Percentiles rank a stretch among this genome's conserved stretches.
These are phyloP conservation scores for Syzygium oleosum DNA, from an alignment of 345 rosid species.

Conservation along the genomic window DNA sequence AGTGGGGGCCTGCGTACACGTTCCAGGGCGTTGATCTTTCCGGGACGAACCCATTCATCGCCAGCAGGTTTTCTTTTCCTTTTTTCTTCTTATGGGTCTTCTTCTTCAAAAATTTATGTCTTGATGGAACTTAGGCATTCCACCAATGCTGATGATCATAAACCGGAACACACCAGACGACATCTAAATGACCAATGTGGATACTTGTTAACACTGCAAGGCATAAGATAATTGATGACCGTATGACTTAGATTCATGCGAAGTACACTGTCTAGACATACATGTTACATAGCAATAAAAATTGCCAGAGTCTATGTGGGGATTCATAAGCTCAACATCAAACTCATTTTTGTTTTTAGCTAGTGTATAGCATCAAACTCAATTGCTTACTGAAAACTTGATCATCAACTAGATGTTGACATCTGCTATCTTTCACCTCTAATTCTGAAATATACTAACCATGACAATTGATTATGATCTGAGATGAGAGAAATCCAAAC, in stretches of 20 bases:
- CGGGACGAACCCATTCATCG: constrained; percentile 34
- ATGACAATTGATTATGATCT: background rate
- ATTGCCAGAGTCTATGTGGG: background rate
- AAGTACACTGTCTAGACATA: background rate
- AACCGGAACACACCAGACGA: background rate
- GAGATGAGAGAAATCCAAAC: background rate
- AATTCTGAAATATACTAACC: background rate
- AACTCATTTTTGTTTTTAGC: background rate
- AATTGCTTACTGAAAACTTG: background rate
- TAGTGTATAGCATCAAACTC: background rate
- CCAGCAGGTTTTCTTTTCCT: constrained; percentile 2
- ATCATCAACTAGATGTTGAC: background rate
- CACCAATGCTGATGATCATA: background rate
- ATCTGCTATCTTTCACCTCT: background rate
- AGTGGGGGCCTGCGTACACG: constrained; percentile 23
- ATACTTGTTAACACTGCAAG: background rate
- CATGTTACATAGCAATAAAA: background rate
- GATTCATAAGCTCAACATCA: background rate
- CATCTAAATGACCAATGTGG: background rate
- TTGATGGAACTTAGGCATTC: background rate
- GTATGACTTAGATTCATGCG: background rate
- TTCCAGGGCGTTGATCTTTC: constrained; percentile 52
- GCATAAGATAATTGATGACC: background rate
- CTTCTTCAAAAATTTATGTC: background rate
- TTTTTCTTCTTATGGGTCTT: background rate